Percentiles rank a stretch among this genome's conserved stretches.
Conservation (phyloP, 331 rosid genomes). For the Malus hybrid region DNA sequence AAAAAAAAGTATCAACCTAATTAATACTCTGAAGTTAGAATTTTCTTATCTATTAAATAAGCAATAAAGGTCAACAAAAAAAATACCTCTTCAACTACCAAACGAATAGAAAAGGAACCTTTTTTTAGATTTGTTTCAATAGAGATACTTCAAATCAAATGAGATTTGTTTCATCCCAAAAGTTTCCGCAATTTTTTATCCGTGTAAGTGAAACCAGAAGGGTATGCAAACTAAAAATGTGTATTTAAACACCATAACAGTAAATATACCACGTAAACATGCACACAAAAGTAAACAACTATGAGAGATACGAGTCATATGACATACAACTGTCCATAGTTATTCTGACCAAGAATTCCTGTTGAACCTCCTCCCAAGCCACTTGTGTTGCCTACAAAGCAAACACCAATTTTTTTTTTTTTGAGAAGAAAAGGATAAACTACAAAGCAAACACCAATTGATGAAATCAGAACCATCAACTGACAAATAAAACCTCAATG, state of each 20-base stretch:
- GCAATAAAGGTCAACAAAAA: neutral
- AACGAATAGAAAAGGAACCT: neutral
- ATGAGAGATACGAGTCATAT: neutral
- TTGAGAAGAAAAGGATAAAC: too few relatives aligned
- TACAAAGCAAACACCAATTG: neutral
- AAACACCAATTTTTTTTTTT: neutral
- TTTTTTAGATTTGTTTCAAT: neutral
- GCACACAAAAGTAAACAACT: neutral
- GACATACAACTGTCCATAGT: conserved; percentile 61
- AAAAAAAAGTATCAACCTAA: neutral
- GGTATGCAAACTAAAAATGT: neutral
- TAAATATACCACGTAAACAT: neutral
- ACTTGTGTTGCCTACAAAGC: conserved; percentile 40
- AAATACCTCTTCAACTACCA: neutral
- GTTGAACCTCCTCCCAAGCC: conserved; percentile 34
- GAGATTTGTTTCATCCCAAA: neutral
- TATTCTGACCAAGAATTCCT: conserved; percentile 63
- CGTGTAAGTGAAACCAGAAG: neutral
- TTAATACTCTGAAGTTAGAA: neutral
- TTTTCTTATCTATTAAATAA: neutral
- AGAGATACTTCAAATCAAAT: neutral
- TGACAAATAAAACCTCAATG: conserved; percentile 1
- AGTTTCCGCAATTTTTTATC: neutral
- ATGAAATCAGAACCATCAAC: conserved; percentile 16
- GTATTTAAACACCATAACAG: neutral